phyloP scores from a whole-genome alignment of 495 filamentous ascomycete species.

The Penicillium maclennaniae region DNA sequence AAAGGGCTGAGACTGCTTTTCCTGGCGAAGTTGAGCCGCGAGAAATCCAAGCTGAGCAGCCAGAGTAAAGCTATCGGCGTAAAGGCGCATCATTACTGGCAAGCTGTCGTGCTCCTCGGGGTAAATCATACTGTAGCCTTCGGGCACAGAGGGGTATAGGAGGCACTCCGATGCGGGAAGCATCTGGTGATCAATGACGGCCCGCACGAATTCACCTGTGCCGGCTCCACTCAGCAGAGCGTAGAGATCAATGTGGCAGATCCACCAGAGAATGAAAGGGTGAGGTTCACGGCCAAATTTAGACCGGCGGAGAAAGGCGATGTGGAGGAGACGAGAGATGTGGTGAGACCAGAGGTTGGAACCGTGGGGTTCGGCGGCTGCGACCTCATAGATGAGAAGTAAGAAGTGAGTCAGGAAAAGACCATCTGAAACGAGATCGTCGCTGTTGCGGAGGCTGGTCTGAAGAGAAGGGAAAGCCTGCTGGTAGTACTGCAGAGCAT shows the following conservation, averaged over 20 bases:
- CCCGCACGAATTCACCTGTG: conserved; percentile 46
- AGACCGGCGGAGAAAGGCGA: conserved; percentile 44
- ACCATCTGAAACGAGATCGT: conserved; percentile 55
- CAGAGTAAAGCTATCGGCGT: conserved; percentile 40
- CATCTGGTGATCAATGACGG: conserved; percentile 47
- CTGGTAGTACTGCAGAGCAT: conserved; percentile 55
- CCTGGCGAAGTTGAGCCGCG: conserved; percentile 33
- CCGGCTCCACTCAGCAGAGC: conserved; percentile 53
- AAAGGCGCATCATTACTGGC: conserved; percentile 40
- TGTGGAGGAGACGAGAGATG: conserved; percentile 51
- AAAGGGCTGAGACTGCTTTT: conserved; percentile 16
- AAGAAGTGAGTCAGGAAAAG: conserved; percentile 57
- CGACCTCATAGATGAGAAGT: conserved; percentile 57
- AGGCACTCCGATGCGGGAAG: conserved; percentile 39
- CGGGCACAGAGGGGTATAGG: conserved; percentile 27
- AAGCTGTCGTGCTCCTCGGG: conserved; percentile 36
- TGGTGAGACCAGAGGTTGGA: conserved; percentile 55
- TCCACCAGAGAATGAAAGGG: conserved; percentile 53
- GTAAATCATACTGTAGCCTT: conserved; percentile 31
- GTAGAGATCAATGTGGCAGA: conserved; percentile 54
- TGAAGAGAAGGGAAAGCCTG: conserved; percentile 50
- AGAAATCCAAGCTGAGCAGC: conserved; percentile 41
- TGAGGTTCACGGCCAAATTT: conserved; percentile 46
- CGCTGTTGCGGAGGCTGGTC: conserved; percentile 37
- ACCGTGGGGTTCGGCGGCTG: conserved; percentile 41